Conservation (phyloP, 23 red algal species). For the Cyanidioschyzon merolae region DNA sequence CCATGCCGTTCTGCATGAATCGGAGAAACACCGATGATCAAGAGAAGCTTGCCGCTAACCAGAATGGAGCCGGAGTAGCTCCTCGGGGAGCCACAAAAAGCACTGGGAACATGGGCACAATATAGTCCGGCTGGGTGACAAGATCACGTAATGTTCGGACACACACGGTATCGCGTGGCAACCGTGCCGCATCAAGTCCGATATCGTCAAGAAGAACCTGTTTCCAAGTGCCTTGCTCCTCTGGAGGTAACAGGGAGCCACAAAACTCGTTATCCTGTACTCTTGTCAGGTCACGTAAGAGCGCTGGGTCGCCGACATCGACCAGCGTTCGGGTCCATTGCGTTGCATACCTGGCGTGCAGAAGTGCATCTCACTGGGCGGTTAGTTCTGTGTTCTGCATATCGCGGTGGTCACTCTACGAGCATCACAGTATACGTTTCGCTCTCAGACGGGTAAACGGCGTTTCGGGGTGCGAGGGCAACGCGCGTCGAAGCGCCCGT, state of each 20-base stretch:
- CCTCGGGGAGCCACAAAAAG: not conserved
- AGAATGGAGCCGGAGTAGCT: not conserved
- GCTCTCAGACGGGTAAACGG: constrained; percentile 18
- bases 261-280: not conserved
- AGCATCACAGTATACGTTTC: not conserved
- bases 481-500: not conserved
- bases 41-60: not conserved
- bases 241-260: not conserved
- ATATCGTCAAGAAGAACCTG: not conserved
- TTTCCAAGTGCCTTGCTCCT: not conserved
- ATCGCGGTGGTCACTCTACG: not conserved
- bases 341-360: constrained; percentile 1
- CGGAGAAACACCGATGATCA: not conserved
- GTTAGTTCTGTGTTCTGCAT: not conserved
- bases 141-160: not conserved
- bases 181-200: not conserved
- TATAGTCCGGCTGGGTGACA: not conserved
- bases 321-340: not conserved
- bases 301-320: not conserved
- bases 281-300: not conserved
- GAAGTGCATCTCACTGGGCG: not conserved
- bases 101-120: constrained; percentile 7
- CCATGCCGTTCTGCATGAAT: too few species aligned
- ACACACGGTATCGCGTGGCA: not conserved
- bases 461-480: not conserved